phyloP scores from a whole-genome alignment of 768 basidiomycete genomes.

The Mycena alexandri region DNA sequence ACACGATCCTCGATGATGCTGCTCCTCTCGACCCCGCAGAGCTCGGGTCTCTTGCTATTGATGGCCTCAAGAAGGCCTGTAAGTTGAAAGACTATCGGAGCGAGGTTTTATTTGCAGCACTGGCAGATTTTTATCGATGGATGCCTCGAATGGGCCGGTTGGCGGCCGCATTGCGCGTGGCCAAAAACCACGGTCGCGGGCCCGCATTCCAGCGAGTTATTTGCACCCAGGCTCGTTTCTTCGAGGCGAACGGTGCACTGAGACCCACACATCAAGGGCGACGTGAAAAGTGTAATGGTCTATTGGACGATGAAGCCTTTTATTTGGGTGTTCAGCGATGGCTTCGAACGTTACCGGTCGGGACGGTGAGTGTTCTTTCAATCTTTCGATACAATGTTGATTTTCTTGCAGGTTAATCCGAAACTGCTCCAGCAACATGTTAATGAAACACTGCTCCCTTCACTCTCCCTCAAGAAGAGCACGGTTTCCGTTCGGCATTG shows the following conservation, averaged over 20 bases:
- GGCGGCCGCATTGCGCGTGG: constrained; percentile 5
- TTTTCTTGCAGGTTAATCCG: neutral
- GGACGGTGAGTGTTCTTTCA: neutral
- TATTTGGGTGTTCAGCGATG: constrained; percentile 10
- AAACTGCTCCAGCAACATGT: constrained; percentile 1
- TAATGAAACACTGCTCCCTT: neutral
- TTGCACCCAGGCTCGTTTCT: constrained; percentile 11
- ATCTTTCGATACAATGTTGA: neutral
- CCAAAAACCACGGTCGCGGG: constrained; percentile 14
- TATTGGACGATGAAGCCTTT: constrained; percentile 9
- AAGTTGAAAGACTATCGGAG: constrained; percentile 9
- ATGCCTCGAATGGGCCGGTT: constrained; percentile 6
- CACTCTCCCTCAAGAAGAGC: neutral
- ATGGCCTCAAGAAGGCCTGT: constrained; percentile 6
- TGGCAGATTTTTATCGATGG: constrained; percentile 15
- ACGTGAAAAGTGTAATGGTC: neutral
- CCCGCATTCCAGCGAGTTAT: constrained; percentile 14
- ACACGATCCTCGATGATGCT: constrained; percentile 10
- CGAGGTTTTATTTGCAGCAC: constrained; percentile 10
- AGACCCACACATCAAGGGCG: constrained; percentile 15
- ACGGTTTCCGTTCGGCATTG: neutral
- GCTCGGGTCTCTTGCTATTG: neutral
- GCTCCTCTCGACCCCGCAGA: neutral
- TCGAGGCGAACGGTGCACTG: constrained; percentile 10
- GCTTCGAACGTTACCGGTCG: neutral